A percentile compares a stretch with the other conserved stretches of the same genome.
phyloP scores from a whole-genome alignment of 768 basidiomycete genomes.

The Fistulinella prunicolor region DNA sequence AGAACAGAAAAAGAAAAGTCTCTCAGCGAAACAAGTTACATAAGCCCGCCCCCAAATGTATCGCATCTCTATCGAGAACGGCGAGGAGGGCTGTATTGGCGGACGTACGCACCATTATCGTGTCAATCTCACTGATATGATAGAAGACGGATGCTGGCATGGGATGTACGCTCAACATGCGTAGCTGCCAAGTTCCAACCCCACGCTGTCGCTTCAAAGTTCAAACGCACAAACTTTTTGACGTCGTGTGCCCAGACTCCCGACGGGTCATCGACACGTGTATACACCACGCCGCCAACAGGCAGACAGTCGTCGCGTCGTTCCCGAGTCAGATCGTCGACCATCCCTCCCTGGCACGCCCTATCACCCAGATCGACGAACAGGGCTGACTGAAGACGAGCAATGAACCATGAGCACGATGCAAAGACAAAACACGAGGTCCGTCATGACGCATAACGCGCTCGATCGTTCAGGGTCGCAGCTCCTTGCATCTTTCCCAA shows the following conservation, averaged over 20 bases:
- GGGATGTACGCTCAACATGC: not conserved
- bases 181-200: too few species aligned
- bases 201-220: not conserved
- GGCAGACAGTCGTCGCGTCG: not conserved
- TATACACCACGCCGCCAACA: not conserved
- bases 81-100: too few species aligned
- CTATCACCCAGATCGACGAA: too few species aligned
- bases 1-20: not conserved
- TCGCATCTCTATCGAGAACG: not conserved
- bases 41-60: not conserved
- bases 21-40: not conserved
- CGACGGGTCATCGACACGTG: not conserved
- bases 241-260: not conserved
- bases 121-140: not conserved
- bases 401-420: not conserved
- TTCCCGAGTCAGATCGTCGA: not conserved
- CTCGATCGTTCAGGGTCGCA: not conserved
- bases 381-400: not conserved
- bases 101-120: too few species aligned
- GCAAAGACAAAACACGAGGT: not conserved
- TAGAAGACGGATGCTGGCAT: too few species aligned
- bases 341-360: not conserved
- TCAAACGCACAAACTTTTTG: not conserved
- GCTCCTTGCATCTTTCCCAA: not conserved
- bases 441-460: not conserved